Percentiles rank a stretch among this genome's conserved stretches.
Evolutionary conservation across 495 filamentous ascomycete genomes (phyloP).

Genomic region (Xylaria grammica): DNA sequence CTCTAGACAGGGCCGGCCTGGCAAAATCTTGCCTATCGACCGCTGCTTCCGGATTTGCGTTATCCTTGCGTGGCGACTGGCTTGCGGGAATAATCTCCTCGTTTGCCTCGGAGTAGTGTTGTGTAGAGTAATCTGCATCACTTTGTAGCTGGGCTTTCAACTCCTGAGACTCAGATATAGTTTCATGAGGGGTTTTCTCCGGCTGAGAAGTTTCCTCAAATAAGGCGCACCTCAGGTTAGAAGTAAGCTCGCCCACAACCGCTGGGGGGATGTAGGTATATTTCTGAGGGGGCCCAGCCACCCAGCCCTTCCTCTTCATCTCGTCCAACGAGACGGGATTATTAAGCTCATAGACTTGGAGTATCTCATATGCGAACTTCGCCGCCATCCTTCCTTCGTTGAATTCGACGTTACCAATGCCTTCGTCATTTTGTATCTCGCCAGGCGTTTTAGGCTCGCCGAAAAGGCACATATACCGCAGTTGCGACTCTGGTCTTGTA

Average conservation of each 20-base stretch:
- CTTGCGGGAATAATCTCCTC: slow-evolving; percentile 43
- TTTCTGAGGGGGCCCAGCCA: slow-evolving; percentile 43
- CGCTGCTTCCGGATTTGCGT: not conserved
- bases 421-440: slow-evolving; percentile 43
- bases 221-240: slow-evolving; percentile 48
- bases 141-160: slow-evolving; percentile 51
- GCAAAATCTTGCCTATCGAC: slow-evolving; percentile 1
- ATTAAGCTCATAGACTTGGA: slow-evolving; percentile 58
- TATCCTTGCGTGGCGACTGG: slow-evolving; percentile 28
- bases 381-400: slow-evolving; percentile 41
- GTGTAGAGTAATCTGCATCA: slow-evolving; percentile 51
- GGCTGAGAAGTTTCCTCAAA: slow-evolving; percentile 34
- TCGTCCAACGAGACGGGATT: slow-evolving; percentile 50
- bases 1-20: slow-evolving; percentile 25
- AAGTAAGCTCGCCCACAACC: slow-evolving; percentile 51
- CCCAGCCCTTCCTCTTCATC: slow-evolving; percentile 50
- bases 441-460: slow-evolving; percentile 46
- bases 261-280: slow-evolving; percentile 51
- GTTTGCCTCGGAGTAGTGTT: slow-evolving; percentile 28
- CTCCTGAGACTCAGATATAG: slow-evolving; percentile 49
- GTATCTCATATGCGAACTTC: slow-evolving; percentile 52
- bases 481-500: slow-evolving; percentile 40
- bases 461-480: slow-evolving; percentile 57
- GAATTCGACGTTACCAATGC: slow-evolving; percentile 54
- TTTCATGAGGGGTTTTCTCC: slow-evolving; percentile 9